phyloP scores from a whole-genome alignment of 1,284 basidiomycete genomes.

The Gomphus bonarii region DNA sequence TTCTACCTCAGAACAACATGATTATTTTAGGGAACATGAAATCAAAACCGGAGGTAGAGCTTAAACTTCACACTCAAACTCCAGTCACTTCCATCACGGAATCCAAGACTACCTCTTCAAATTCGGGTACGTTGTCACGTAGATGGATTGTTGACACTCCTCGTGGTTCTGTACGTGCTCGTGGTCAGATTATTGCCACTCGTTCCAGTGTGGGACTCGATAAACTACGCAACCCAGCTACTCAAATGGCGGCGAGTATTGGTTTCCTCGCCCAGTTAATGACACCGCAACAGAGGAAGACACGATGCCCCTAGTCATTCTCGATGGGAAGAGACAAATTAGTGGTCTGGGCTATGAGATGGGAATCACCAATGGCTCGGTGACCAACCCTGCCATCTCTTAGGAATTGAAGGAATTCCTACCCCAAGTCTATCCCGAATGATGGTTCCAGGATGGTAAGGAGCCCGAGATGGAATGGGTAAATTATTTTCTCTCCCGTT shows the following conservation, averaged over 20 bases:
- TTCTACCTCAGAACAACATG: slow-evolving; percentile 17
- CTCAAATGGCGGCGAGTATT: slow-evolving; percentile 57
- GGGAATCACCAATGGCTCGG: slow-evolving; percentile 52
- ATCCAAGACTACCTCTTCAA: slow-evolving; percentile 9
- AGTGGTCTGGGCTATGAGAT: slow-evolving; percentile 35
- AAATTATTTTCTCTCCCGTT: slow-evolving; percentile 10
- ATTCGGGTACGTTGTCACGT: slow-evolving; percentile 14
- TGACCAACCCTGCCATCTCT: slow-evolving; percentile 37
- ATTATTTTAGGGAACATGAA: slow-evolving; percentile 13
- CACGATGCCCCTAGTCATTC: slow-evolving; percentile 46
- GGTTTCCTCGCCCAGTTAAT: slow-evolving; percentile 61
- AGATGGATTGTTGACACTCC: slow-evolving; percentile 47
- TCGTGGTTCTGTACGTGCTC: slow-evolving; percentile 47
- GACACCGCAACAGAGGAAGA: slow-evolving; percentile 17
- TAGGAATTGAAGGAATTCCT: slow-evolving; percentile 45
- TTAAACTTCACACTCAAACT: slow-evolving; percentile 59
- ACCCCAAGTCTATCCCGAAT: slow-evolving; percentile 44
- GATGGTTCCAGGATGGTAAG: slow-evolving; percentile 31
- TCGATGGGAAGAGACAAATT: slow-evolving; percentile 60
- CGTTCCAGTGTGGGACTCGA: slow-evolving; percentile 35
- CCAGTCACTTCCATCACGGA: slow-evolving; percentile 35
- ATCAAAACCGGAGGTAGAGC: slow-evolving; percentile 20
- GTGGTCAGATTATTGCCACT: slow-evolving; percentile 62
- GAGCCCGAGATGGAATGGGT: slow-evolving; percentile 73
- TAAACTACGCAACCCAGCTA: slow-evolving; percentile 29